These are phyloP conservation scores for Globisporangium irregulare DNA, from an alignment of 352 stramenopile genomes.

Conservation along the genomic window DNA sequence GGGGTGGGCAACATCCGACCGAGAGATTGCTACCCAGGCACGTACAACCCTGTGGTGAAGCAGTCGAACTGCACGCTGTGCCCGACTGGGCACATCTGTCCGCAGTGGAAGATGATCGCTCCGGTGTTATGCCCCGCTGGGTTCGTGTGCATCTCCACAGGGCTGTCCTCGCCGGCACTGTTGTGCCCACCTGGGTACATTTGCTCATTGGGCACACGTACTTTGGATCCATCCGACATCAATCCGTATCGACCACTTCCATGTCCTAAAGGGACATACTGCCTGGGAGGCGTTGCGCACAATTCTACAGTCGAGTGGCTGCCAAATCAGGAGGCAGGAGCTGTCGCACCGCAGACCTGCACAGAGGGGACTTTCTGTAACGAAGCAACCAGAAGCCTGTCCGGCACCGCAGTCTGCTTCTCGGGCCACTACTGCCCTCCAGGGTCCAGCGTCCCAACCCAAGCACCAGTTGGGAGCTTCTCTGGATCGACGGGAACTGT, in stretches of 20 bases:
- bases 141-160: constrained; percentile 94
- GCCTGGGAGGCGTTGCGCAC: constrained; percentile 93
- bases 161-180: constrained; percentile 87
- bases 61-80: constrained; percentile 94
- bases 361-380: constrained; percentile 95
- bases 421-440: constrained; percentile 96
- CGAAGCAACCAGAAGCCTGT: constrained; percentile 67
- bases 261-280: constrained; percentile 93
- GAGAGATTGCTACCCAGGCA: constrained; percentile 91
- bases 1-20: constrained; percentile 93
- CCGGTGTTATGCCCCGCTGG: constrained; percentile 90
- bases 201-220: constrained; percentile 92
- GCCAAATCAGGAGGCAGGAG: constrained; percentile 75
- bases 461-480: constrained; percentile 93
- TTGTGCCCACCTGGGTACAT: constrained; percentile 94
- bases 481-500: constrained; percentile 84
- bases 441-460: constrained; percentile 79
- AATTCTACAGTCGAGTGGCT: constrained; percentile 91
- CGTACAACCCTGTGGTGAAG: constrained; percentile 83
- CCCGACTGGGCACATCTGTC: constrained; percentile 93
- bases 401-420: constrained; percentile 88
- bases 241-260: constrained; percentile 74
- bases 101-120: constrained; percentile 66
- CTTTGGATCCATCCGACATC: constrained; percentile 83
- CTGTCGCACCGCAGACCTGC: constrained; percentile 89